Evolutionary conservation across 805 yeast species (phyloP), one percentile per base, ranked within the genome.

Genomic region (Danielia oregonensis): DNA sequence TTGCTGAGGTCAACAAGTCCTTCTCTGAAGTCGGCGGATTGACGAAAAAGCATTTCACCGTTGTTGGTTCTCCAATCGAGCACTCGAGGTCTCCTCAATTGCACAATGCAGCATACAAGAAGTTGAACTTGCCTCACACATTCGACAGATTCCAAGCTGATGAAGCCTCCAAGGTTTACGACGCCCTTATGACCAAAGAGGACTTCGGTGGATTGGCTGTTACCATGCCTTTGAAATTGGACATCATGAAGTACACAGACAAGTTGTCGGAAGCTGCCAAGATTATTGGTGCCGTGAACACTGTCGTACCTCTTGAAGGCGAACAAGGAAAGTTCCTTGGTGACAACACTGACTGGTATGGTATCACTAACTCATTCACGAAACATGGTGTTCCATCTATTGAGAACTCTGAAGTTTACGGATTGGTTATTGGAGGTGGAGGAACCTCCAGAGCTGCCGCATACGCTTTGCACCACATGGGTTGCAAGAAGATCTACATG

Each of bases 361-460:
- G 98, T 8, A 85, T 93, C 46, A 68, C 67, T 29, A 74, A 81
- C 41, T 76, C 96, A 2, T 78, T 88, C 47, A 54, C 63, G 13
- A 61, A 72, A 40, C 69, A 71, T 38, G 95, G 95, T 25, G 79
- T 78, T 26, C 76, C 80, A 26, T 60, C 61, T 26, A 51, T 54
- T 37, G 57, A 54, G 15, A 39, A 49, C 11, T 37, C 46, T 11
- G 47, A 43, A 3, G 65, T 70, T 9, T 63, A 72, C 37, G 97
- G 96, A 21, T 63, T 89, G 39, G 83, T 93, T 29, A 69, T 93
- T 44, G 99, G 99, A 33, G 96, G 96, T 14, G 99, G 99, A 26
- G 99, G 99, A 28, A 89, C 99, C 17, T 81, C 96, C 1, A 75
- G 96, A 52, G 96, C 98, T 26, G 97, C 97, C 0, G 78, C 86